Conservation (phyloP, 2,329 filamentous ascomycete genomes). For the Sclerotinia minor region DNA sequence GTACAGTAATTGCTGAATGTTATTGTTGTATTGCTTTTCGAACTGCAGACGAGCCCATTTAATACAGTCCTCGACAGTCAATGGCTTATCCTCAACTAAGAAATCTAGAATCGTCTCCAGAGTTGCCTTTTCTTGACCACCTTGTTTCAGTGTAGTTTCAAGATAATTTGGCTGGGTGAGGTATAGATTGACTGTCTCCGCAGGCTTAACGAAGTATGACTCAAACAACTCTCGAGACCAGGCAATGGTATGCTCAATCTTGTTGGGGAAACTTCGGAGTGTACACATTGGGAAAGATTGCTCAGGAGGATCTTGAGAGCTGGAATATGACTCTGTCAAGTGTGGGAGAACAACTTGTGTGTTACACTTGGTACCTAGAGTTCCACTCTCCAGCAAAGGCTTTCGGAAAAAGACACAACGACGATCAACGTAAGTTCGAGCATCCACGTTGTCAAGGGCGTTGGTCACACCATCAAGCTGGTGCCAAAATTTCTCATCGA, state of each 20-base stretch:
- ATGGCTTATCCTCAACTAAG: slow-evolving; percentile 85
- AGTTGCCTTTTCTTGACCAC: slow-evolving; percentile 91
- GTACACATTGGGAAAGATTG: slow-evolving; percentile 99
- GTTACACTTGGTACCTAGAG: slow-evolving; percentile 98
- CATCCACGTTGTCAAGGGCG: slow-evolving; percentile 95
- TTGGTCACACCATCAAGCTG: slow-evolving; percentile 90
- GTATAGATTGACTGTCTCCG: slow-evolving; percentile 93
- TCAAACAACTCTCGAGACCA: slow-evolving; percentile 98
- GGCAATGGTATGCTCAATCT: slow-evolving; percentile 97
- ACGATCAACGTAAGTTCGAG: slow-evolving; percentile 92
- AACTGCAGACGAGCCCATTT: slow-evolving; percentile 93
- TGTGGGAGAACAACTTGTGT: slow-evolving; percentile 91
- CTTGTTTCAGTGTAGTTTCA: slow-evolving; percentile 82
- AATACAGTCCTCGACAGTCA: slow-evolving; percentile 94
- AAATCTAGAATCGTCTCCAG: slow-evolving; percentile 88
- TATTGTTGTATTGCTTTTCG: slow-evolving; percentile 95
- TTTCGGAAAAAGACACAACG: slow-evolving; percentile 99
- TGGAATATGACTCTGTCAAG: slow-evolving; percentile 95
- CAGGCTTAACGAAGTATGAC: slow-evolving; percentile 86
- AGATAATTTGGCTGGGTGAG: slow-evolving; percentile 90
- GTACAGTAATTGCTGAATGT: slow-evolving; percentile 90
- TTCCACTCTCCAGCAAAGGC: slow-evolving; percentile 92
- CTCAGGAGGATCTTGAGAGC: slow-evolving; percentile 94
- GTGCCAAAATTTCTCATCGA: slow-evolving; percentile 92
- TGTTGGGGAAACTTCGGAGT: slow-evolving; percentile 93